Base-by-base conservation (phyloP, 1,139 yeast species). In the Ogataea hybrid region DNA sequence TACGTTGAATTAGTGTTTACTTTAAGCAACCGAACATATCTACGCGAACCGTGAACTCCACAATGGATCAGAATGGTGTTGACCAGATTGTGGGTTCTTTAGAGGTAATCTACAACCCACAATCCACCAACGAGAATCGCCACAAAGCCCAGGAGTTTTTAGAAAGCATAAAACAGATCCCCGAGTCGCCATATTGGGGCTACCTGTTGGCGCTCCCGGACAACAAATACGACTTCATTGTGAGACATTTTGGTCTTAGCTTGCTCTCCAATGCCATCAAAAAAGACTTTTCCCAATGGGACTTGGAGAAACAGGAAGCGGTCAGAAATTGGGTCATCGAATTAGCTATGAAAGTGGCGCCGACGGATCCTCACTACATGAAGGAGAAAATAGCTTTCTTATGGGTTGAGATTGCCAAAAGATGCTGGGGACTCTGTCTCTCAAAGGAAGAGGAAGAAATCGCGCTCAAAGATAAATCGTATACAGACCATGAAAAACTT, bases 401-500 rank as follows among this genome's bases (percentile, higher is more conserved):
- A 18, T 90, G 97, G 97, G 96, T 87, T 0, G 84, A 89, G 31
- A 71, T 92, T 10, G 95, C 96, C n/a, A 92, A 94, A 59, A 73
- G 95, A 42, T 75, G 80, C 30, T 94, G 98, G 98, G 97, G 97
- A 9, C 70, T 73, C 37, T 57, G 57, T 39, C 46, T 59, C 7
- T 45, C 51, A 3, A 50, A 47, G 27, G 44, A 47, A 20, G 48
- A 42, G 29, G 41, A 35, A 15, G 43, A 37, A 11, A 23, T 29
- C 18, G 48, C 65, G 56, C 38, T 69, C 17, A 68, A 66, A 21
- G 51, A 44, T n/a, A 41, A 32, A 28, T 35, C 36, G 12, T 57
- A 53, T 33, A 49, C 57, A 10, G 63, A 69, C 20, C 69, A 71
- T 39, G 81, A 79, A 39, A 64, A 73, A 25, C 52, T 66, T 3